phyloP scores from a whole-genome alignment of 2,329 filamentous ascomycete species.

The Penicillium psychrosexuale region DNA sequence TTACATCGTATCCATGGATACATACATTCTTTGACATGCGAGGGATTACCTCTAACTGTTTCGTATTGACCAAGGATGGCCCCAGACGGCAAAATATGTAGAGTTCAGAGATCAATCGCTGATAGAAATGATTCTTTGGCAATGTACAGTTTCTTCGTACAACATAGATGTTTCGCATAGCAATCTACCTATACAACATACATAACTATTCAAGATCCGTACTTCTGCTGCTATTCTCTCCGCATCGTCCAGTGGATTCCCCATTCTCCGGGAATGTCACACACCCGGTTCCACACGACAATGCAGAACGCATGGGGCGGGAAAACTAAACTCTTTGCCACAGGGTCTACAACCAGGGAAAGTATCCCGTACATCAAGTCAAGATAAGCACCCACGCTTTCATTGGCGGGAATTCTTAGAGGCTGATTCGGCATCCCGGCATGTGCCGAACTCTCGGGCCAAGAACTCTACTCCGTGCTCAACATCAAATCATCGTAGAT shows the following conservation, averaged over 20 bases:
- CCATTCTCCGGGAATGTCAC: not conserved
- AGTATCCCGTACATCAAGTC: slow-evolving; percentile 2
- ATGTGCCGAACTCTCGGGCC: slow-evolving; percentile 2
- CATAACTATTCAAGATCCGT: not conserved
- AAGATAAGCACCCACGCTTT: slow-evolving; percentile 25
- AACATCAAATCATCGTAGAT: not conserved
- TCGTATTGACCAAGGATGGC: not conserved
- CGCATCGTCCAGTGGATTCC: not conserved
- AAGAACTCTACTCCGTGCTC: not conserved
- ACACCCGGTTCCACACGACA: slow-evolving; percentile 3
- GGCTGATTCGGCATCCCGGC: slow-evolving; percentile 24
- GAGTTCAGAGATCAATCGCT: not conserved
- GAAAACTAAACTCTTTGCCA: slow-evolving; percentile 8
- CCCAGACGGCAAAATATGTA: slow-evolving; percentile 3
- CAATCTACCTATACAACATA: not conserved
- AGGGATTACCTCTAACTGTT: not conserved
- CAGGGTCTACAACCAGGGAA: slow-evolving; percentile 1
- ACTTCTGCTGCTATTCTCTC: not conserved
- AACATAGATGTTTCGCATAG: not conserved
- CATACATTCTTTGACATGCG: not conserved
- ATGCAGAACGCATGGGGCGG: slow-evolving; percentile 15
- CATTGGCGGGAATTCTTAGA: slow-evolving; percentile 21
- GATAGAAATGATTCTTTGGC: not conserved
- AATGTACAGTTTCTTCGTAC: too few relatives aligned
- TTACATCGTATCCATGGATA: not conserved